Evolutionary conservation across 2,329 filamentous ascomycete genomes (phyloP).

Genomic region (Fusarium sp.): DNA sequence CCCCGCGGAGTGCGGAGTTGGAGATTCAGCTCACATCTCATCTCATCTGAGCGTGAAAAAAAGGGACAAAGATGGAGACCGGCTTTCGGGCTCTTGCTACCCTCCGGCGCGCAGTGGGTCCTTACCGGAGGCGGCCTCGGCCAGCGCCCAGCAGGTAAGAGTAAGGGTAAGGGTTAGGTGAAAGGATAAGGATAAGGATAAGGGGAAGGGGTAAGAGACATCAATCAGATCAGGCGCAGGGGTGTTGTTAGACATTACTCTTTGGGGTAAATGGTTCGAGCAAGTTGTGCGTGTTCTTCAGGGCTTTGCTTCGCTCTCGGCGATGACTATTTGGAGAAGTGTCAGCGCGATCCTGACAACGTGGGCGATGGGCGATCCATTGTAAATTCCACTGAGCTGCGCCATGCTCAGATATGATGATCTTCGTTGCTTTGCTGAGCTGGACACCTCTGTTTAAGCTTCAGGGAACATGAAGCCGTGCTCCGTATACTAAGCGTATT

Average conservation of each 20-base stretch:
- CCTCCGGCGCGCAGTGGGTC: conserved; percentile 44
- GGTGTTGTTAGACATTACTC: conserved; percentile 6
- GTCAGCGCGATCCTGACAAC: conserved; percentile 10
- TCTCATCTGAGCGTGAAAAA: background rate
- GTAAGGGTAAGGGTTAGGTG: conserved; percentile 9
- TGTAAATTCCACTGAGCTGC: conserved; percentile 1
- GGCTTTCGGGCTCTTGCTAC: conserved; percentile 52
- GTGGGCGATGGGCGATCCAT: conserved; percentile 11
- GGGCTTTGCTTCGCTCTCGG: conserved; percentile 3
- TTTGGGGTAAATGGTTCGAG: conserved; percentile 12
- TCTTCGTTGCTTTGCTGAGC: conserved; percentile 5
- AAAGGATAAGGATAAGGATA: conserved; percentile 9
- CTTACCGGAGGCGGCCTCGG: conserved; percentile 13
- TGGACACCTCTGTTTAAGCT: conserved; percentile 2
- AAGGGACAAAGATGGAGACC: conserved; percentile 23
- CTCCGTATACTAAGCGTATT: conserved; percentile 16
- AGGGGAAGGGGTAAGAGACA: conserved; percentile 10
- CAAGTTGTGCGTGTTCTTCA: background rate
- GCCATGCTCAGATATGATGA: conserved; percentile 2
- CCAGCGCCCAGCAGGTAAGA: conserved; percentile 9
- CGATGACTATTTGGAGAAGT: conserved; percentile 16
- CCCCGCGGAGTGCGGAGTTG: conserved; percentile 47
- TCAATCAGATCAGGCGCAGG: background rate
- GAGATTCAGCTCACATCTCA: conserved; percentile 6
- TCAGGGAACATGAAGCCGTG: background rate